Base-by-base conservation (phyloP, 495 filamentous ascomycete genomes). In the Penicillium subrubescens region DNA sequence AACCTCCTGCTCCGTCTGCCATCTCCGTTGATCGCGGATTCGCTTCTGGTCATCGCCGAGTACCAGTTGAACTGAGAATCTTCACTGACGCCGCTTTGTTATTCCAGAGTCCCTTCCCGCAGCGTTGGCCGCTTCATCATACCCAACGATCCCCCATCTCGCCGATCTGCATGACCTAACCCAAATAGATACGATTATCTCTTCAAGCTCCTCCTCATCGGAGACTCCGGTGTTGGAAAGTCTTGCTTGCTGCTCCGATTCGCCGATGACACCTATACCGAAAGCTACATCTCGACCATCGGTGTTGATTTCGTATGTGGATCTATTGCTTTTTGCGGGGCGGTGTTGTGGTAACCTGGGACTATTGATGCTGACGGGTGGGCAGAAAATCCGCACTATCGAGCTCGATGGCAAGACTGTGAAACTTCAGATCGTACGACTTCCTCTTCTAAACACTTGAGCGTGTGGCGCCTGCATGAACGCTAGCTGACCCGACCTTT, bases 181-280 rank as follows among this genome's bases (percentile, higher is more conserved):
- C 60, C 19, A 64, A 54, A 56, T 77, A 97, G 95, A 96, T 99
- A 98, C 89, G 95, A 99, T 77, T 99, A 98, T 78, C 93, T 99
- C 71, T 99, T 99, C 87, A 99, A 99, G 88, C 93, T 99, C 62
- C 94, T 99, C 76, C 92, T 99, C 82, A 99, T 99, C 87, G 95
- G 95, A 81, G 95, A 99, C 78, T 98, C 95, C 73, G 95, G 95
- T 84, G 96, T 98, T 69, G 95, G 95, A 89, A 99, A 99, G 90
- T 98, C 96, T 73, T 98, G 96, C 81, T 79, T 98, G 82, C 86
- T 99, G 63, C 84, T 99, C 70, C 93, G 95, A 79, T 99, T 99
- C 71, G 95, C 96, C 71, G 95, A 99, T 79, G 95, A 99, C 75
- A 98, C 96, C 75, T 99, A 98, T 84, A 99, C 95, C n/a, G 96